phyloP scores from a whole-genome alignment of 441 rosid species.

The Bruguiera hainesii region DNA sequence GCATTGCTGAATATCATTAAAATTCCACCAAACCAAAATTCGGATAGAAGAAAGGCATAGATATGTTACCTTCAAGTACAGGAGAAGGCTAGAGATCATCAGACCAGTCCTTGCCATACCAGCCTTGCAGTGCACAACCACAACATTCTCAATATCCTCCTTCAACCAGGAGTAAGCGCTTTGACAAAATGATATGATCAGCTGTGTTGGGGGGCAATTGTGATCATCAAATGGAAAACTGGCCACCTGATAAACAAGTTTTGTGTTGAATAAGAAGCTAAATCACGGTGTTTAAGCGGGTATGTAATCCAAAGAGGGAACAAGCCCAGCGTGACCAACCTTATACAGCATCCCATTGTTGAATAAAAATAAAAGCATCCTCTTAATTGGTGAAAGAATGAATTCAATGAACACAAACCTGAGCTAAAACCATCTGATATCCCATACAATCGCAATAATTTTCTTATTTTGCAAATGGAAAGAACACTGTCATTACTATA shows the following conservation, averaged over 20 bases:
- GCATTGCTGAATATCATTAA: not conserved
- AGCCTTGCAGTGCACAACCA: conserved; percentile 89
- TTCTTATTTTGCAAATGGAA: too few species aligned
- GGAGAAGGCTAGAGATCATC: conserved; percentile 84
- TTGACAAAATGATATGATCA: conserved; percentile 71
- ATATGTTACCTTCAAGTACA: conserved; percentile 62
- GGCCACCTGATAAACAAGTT: conserved; percentile 52
- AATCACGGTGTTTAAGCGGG: too few species aligned
- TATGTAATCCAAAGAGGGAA: too few species aligned
- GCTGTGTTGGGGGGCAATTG: conserved; percentile 80
- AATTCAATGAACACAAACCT: too few species aligned
- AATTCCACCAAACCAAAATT: conserved; percentile 1
- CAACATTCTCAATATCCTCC: conserved; percentile 81
- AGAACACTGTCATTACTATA: not conserved
- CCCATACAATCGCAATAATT: too few species aligned
- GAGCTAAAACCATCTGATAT: too few species aligned
- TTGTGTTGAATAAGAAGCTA: conserved; percentile 7
- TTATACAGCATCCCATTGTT: too few species aligned
- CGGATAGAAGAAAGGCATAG: conserved; percentile 1
- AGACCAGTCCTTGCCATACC: conserved; percentile 90
- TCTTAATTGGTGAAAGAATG: too few species aligned
- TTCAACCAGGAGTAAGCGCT: conserved; percentile 88
- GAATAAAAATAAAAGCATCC: too few species aligned
- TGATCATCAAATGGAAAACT: conserved; percentile 85
- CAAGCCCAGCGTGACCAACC: too few species aligned